phyloP scores from a whole-genome alignment of 768 basidiomycete species.

The Hirschioporus abietinus region DNA sequence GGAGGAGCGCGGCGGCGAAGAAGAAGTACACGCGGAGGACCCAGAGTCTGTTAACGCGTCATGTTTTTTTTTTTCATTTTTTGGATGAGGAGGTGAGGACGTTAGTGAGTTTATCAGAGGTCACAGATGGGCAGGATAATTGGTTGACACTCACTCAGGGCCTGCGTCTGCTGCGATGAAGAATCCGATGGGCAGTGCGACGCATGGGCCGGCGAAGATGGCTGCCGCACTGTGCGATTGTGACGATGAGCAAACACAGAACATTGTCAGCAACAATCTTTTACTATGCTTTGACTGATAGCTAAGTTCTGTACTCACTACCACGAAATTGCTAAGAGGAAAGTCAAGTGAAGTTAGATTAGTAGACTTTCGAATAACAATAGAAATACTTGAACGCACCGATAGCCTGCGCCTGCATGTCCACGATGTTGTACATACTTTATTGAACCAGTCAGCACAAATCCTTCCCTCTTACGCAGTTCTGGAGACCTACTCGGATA shows the following conservation, averaged over 20 bases:
- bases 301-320: too few species aligned
- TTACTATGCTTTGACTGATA: too few species aligned
- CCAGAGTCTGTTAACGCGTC: conserved; percentile 14
- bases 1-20: conserved; percentile 12
- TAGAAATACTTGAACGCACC: neutral
- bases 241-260: too few species aligned
- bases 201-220: conserved; percentile 13
- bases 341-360: too few species aligned
- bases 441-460: neutral
- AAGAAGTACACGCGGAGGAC: conserved; percentile 19
- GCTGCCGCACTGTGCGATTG: too few species aligned
- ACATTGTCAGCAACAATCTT: too few species aligned
- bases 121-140: neutral
- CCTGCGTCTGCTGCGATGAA: conserved; percentile 16
- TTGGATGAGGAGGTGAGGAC: too few species aligned
- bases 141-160: conserved; percentile 9
- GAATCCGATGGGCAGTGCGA: conserved; percentile 18
- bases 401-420: conserved; percentile 3
- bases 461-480: too few species aligned
- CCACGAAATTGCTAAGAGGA: too few species aligned
- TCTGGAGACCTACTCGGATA: too few species aligned
- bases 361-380: too few species aligned
- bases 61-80: too few species aligned
- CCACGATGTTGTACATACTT: conserved; percentile 5
- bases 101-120: neutral